Percentiles rank a stretch among this genome's conserved stretches.
Evolutionary conservation across 2,329 filamentous ascomycete species (phyloP).

Genomic region (Pyrenophora tritici-repentis): DNA sequence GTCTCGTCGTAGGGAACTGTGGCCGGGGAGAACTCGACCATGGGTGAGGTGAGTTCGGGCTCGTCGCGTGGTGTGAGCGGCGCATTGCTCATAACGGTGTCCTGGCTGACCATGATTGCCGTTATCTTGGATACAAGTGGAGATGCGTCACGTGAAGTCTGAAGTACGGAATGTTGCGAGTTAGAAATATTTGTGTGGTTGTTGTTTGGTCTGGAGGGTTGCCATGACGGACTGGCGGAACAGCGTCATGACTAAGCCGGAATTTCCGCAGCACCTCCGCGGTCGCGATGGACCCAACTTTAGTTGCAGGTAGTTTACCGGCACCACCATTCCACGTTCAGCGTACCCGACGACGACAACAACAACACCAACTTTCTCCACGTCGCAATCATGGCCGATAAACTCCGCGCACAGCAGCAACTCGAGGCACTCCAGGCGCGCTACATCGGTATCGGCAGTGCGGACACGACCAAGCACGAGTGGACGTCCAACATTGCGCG

Average conservation of each 20-base stretch:
- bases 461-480: constrained; percentile 96
- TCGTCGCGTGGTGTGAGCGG: constrained; percentile 42
- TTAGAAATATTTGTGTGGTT: background rate
- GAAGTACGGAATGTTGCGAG: background rate
- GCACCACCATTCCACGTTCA: background rate
- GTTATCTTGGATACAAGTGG: background rate
- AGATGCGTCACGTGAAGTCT: background rate
- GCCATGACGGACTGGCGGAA: constrained; percentile 2
- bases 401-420: constrained; percentile 95
- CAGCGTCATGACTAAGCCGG: constrained; percentile 10
- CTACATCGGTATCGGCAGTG: constrained; percentile 93
- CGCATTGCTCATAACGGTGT: constrained; percentile 33
- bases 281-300: constrained; percentile 7
- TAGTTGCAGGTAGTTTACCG: background rate
- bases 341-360: background rate
- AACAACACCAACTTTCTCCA: background rate
- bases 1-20: constrained; percentile 51
- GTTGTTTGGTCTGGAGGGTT: background rate
- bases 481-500: constrained; percentile 96
- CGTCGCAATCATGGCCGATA: constrained; percentile 71
- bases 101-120: constrained; percentile 25
- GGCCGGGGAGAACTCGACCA: constrained; percentile 50
- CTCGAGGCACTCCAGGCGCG: constrained; percentile 96
- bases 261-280: constrained; percentile 13
- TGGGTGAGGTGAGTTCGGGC: constrained; percentile 35